These are phyloP conservation scores for Rauvolfia tetraphylla DNA, from an alignment of 257 asterid species.

Conservation along the genomic window DNA sequence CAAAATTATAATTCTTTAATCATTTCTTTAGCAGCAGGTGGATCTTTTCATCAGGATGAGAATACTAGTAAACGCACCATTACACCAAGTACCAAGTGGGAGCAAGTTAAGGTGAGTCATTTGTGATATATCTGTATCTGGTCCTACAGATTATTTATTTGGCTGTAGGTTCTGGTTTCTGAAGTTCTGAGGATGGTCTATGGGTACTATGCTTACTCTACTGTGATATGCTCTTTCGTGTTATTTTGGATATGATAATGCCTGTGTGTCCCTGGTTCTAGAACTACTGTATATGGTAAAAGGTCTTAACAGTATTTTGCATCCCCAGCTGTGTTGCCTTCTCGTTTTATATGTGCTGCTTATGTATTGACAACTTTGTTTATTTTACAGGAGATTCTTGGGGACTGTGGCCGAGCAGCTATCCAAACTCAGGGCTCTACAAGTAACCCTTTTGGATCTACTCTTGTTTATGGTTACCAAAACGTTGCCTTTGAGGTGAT, in stretches of 20 bases:
- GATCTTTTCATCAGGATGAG: conserved; percentile 43
- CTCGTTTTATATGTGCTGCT: neutral
- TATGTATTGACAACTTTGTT: neutral
- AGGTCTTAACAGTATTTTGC: neutral
- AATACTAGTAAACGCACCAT: conserved; percentile 38
- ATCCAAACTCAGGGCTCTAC: conserved; percentile 81
- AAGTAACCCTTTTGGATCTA: conserved; percentile 78
- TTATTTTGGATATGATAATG: neutral
- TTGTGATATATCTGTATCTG: neutral
- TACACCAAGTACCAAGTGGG: conserved; percentile 78
- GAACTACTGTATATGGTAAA: neutral
- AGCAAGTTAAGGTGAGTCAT: conserved; percentile 66
- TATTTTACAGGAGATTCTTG: conserved; percentile 62
- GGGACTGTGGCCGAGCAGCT: conserved; percentile 79
- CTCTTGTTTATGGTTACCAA: conserved; percentile 79
- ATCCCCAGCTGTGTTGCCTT: conserved; percentile 5
- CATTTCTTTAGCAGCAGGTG: conserved; percentile 39
- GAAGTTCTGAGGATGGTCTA: neutral
- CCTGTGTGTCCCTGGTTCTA: neutral
- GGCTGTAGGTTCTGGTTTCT: neutral
- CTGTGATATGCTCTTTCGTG: neutral
- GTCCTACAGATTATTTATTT: neutral
- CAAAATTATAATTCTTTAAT: neutral
- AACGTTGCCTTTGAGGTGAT: conserved; percentile 76
- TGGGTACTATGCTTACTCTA: no score